Base-by-base conservation (phyloP, 2,329 filamentous ascomycete species). In the Amauroascus niger region DNA sequence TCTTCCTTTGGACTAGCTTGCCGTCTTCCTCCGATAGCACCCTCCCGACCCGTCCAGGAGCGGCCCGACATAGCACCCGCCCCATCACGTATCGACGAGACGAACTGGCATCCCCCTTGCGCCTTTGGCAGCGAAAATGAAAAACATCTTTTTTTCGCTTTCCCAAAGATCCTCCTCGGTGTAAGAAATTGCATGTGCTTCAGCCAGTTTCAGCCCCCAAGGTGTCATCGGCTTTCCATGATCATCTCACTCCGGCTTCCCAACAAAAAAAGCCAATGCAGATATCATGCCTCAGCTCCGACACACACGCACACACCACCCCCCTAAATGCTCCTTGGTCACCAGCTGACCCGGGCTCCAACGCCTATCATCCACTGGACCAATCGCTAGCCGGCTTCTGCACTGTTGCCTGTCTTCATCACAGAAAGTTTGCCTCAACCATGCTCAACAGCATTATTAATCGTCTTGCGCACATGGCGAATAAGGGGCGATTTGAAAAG, bases 391-490 rank as follows among this genome's bases (percentile, higher is more conserved):
- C 18, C 28, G 13, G 26, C 26, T 30, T 40, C 33, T 8, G 8
- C 32, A 20, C 40, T 49, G 30, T 24, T 47, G n/a, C 18, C 30
- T 16, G 46, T 24, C 24, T 14, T 28, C 35, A 6, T 24, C 22
- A 45, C 45, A 53, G n/a, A 47, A n/a, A n/a, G 52, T 13, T 28
- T 41, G n/a, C 49, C 53, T 49, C 53, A 55, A 28, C 46, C 53
- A 43, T 50, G 50, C 40, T 48, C 53, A 44, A 52, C 47, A 1
- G 55, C 49, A 46, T 49, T 57, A 48, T 57, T 57, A 41, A 57
- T 52, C 9, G 51, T 39, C n/a, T 51, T 40, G 18, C 50, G 49
- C 13, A 45, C 53, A 51, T 55, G 53, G 13, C 55, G 33, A n/a
- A 53, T 53, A 14, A 55, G 18, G 2, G 49, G 45, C 9, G 52